These are phyloP conservation scores for Penicillium parvum DNA, from an alignment of 495 filamentous ascomycete species.

Conservation along the genomic window DNA sequence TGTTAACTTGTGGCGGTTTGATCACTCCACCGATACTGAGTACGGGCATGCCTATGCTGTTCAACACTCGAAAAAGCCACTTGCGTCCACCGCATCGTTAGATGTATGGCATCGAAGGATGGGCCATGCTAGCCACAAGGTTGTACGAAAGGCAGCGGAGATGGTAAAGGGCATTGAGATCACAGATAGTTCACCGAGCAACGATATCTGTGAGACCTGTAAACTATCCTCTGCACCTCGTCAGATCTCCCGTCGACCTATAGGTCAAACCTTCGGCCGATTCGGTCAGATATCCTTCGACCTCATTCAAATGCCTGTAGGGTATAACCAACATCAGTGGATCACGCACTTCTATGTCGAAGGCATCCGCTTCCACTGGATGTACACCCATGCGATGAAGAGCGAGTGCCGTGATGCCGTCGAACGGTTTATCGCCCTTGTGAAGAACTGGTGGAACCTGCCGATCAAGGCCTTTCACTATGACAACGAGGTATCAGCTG, in stretches of 20 bases:
- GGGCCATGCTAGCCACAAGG: neutral
- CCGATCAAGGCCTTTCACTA: conserved; percentile 1
- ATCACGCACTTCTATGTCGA: conserved; percentile 3
- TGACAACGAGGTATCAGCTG: conserved; percentile 2
- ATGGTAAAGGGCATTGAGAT: conserved; percentile 1
- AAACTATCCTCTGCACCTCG: neutral
- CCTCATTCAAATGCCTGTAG: neutral
- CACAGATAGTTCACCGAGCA: neutral
- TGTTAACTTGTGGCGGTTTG: neutral
- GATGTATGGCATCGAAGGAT: neutral
- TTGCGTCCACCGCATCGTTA: neutral
- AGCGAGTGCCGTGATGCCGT: neutral
- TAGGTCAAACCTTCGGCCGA: neutral
- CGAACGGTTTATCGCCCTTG: neutral
- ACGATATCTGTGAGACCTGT: neutral
- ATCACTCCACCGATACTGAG: neutral
- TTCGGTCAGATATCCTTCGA: conserved; percentile 4
- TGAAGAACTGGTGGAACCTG: neutral
- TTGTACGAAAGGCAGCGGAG: neutral
- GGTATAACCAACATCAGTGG: conserved; percentile 1
- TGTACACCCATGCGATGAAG: neutral
- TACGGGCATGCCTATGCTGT: neutral
- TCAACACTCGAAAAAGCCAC: neutral
- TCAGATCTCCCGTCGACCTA: conserved; percentile 1
- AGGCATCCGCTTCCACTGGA: conserved; percentile 5